These are phyloP conservation scores for Thymus mandschuricus DNA, from an alignment of 257 asterid genomes.

Conservation along the genomic window DNA sequence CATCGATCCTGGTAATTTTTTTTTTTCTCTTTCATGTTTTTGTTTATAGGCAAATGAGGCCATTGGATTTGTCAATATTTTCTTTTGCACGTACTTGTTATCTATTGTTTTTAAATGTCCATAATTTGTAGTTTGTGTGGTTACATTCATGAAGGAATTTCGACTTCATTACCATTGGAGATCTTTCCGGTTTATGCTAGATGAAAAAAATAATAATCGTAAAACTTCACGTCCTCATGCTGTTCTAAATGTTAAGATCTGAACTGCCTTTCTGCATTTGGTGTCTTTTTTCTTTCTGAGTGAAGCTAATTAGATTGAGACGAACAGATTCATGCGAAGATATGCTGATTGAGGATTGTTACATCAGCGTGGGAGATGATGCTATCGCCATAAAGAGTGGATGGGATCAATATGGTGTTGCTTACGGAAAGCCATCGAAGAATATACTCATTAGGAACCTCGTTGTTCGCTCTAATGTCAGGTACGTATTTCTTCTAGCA, in stretches of 20 bases:
- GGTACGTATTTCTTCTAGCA: constrained; percentile 44
- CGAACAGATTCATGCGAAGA: constrained; percentile 91
- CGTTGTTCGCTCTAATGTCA: constrained; percentile 90
- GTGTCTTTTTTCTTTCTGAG: not conserved
- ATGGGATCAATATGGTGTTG: constrained; percentile 93
- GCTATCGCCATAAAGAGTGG: constrained; percentile 97
- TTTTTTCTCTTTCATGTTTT: not conserved
- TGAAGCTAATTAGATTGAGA: constrained; percentile 21
- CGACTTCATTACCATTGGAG: not conserved
- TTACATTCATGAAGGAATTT: not conserved
- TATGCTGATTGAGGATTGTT: constrained; percentile 93
- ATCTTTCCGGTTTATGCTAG: not conserved
- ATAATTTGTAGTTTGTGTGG: not conserved
- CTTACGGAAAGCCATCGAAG: constrained; percentile 77
- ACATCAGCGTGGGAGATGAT: constrained; percentile 96
- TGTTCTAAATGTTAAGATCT: not conserved
- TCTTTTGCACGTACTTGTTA: constrained; percentile 1
- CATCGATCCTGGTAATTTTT: constrained; percentile 72
- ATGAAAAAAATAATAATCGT: too few species aligned
- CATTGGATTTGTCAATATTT: constrained; percentile 21
- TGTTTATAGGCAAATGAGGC: not conserved
- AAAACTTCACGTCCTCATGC: too few species aligned
- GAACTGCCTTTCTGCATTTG: not conserved
- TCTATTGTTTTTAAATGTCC: not conserved
- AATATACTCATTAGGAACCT: constrained; percentile 82